Base-by-base conservation (phyloP, 2,329 filamentous ascomycete genomes). In the Penicillium sumatraense region DNA sequence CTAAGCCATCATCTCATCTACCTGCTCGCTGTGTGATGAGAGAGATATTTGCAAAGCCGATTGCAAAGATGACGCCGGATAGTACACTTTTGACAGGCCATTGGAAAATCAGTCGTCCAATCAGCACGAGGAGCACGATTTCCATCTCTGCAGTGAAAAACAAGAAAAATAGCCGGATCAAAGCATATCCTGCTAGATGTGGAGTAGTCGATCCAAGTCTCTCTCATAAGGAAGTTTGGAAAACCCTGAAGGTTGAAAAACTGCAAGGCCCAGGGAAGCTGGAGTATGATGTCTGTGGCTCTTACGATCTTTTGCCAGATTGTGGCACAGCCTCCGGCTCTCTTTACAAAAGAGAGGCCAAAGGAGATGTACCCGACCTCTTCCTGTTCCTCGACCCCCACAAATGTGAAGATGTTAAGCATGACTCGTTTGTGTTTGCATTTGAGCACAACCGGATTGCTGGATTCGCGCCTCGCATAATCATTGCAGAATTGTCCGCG, bases 311-410 rank as follows among this genome's bases (percentile, higher is more conserved):
- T 9, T 70, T 85, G 1, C 79, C 77, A 10, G 69, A 81, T 5
- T 89, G 86, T 61, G 86, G 84, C 5, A 86, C 82, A 3, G 80
- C 86, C 0, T 78, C 72, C 20, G 75, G 78, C 14, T 80, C 80
- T 50, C 67, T 88, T 20, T 86, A 87, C 67, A 80, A 78, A 61
- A 78, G 72, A 49, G 14, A 42, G 58, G 48, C 14, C 51, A 26
- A 8, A n/a, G 20, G 4, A 6, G 7, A 55, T 56, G 3, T 50
- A 49, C 7, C 61, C 8, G 64, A 74, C 1, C 51, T 86, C 0
- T 88, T 80, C 59, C 68, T 89, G 2, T 88, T 87, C 62, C 70
- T 86, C 3, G 83, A 89, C 51, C 81, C 84, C 0, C 72, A 77
- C 5, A 78, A 78, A 14, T 74, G 81, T 31, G 80, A 80, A 0